These are phyloP conservation scores for Aspergillus transmontanensis DNA, from an alignment of 2,329 filamentous ascomycete genomes.

Conservation along the genomic window DNA sequence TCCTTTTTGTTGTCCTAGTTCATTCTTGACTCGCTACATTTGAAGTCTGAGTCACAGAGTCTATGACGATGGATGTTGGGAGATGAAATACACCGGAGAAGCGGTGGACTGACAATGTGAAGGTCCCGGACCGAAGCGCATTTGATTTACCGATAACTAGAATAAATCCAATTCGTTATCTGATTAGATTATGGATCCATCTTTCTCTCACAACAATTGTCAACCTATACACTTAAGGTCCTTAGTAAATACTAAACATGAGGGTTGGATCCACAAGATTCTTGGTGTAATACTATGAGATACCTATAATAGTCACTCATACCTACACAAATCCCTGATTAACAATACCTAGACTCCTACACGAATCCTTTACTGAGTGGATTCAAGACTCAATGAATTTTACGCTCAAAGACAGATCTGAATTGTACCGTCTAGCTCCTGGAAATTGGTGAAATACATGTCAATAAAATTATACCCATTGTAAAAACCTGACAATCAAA, in stretches of 20 bases:
- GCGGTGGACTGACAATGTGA: not conserved
- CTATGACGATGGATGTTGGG: not conserved
- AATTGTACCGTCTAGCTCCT: not conserved
- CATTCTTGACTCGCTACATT: not conserved
- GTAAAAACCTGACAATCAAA: conserved; percentile 1
- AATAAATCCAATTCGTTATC: not conserved
- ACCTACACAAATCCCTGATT: not conserved
- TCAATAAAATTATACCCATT: conserved; percentile 1
- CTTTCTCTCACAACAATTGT: not conserved
- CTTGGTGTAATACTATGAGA: not conserved
- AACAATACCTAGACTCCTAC: not conserved
- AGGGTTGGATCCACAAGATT: not conserved
- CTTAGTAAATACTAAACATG: not conserved
- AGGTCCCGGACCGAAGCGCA: not conserved
- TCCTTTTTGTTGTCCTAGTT: not conserved
- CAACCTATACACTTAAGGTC: not conserved
- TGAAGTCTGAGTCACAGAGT: not conserved
- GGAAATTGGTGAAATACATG: not conserved
- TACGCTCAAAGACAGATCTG: not conserved
- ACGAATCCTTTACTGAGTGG: not conserved
- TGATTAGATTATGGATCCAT: not conserved
- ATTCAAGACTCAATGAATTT: not conserved
- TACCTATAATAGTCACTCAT: not conserved
- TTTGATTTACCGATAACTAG: not conserved
- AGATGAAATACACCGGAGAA: not conserved